phyloP scores from a whole-genome alignment of 2,329 filamentous ascomycete genomes.

The Bimuria novae-zelandiae region DNA sequence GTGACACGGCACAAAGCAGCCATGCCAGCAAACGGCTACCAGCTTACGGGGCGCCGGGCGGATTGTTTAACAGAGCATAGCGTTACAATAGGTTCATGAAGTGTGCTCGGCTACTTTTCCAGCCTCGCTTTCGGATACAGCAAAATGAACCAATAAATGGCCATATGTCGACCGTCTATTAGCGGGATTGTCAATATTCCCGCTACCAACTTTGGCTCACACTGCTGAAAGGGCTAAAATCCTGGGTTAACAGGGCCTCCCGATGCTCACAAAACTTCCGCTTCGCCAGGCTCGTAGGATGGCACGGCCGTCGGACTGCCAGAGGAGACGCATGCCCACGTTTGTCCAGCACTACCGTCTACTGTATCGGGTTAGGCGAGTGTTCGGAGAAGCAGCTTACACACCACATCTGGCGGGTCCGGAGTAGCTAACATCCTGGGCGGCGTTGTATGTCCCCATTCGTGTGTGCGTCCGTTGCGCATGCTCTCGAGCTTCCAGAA shows the following conservation, averaged over 20 bases:
- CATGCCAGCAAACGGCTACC: constrained; percentile 13
- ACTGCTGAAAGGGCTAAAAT: constrained; percentile 33
- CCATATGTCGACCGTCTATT: constrained; percentile 40
- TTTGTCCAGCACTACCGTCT: constrained; percentile 14
- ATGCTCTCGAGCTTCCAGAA: constrained; percentile 8
- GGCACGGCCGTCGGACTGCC: constrained; percentile 23
- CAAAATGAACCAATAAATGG: constrained; percentile 41
- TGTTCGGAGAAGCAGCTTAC: constrained; percentile 15
- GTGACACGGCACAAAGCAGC: constrained; percentile 10
- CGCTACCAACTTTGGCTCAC: constrained; percentile 42
- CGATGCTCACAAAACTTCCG: constrained; percentile 34
- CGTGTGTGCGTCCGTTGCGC: constrained; percentile 4
- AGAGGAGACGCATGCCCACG: constrained; percentile 13
- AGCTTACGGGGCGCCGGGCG: constrained; percentile 24
- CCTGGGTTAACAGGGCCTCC: constrained; percentile 25
- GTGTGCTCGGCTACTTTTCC: constrained; percentile 13
- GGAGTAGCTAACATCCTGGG: constrained; percentile 8
- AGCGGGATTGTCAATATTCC: constrained; percentile 36
- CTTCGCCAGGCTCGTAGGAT: constrained; percentile 19
- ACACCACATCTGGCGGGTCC: constrained; percentile 6
- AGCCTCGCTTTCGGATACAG: constrained; percentile 33
- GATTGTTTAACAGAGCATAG: constrained; percentile 14
- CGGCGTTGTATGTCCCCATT: constrained; percentile 13
- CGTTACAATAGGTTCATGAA: constrained; percentile 21
- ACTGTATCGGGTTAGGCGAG: constrained; percentile 19